These are phyloP conservation scores for Paramecium tetraurelia DNA, from an alignment of 73 alveolate species.

Conservation along the genomic window DNA sequence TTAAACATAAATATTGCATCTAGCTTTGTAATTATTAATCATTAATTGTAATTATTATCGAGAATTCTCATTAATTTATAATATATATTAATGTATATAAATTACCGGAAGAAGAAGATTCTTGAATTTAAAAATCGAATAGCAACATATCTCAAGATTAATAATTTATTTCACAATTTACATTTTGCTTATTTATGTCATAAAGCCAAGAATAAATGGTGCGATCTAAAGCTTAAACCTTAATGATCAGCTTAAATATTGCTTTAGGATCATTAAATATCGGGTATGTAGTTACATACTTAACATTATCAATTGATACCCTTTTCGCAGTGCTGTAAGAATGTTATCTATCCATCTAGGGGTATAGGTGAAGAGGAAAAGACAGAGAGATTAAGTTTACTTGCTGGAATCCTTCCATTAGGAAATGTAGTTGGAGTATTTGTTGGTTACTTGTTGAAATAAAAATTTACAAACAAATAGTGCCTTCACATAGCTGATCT, in stretches of 20 bases:
- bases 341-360: background rate
- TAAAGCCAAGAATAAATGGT: background rate
- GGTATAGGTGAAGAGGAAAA: background rate
- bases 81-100: background rate
- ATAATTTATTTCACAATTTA: background rate
- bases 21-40: background rate
- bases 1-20: background rate
- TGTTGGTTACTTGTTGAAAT: background rate
- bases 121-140: background rate
- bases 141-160: background rate
- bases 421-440: constrained; percentile 1
- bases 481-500: background rate
- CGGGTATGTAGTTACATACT: constrained; percentile 29
- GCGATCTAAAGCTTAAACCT: background rate
- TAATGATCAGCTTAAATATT: background rate
- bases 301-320: constrained; percentile 15
- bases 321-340: background rate
- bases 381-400: background rate
- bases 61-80: background rate
- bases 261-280: background rate
- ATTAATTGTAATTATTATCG: background rate
- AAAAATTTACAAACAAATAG: constrained; percentile 18
- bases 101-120: background rate
- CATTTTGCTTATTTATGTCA: background rate
- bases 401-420: constrained; percentile 2